Evolutionary conservation across 352 stramenopile species (phyloP).

Genomic region (Elongisporangium senticosum): DNA sequence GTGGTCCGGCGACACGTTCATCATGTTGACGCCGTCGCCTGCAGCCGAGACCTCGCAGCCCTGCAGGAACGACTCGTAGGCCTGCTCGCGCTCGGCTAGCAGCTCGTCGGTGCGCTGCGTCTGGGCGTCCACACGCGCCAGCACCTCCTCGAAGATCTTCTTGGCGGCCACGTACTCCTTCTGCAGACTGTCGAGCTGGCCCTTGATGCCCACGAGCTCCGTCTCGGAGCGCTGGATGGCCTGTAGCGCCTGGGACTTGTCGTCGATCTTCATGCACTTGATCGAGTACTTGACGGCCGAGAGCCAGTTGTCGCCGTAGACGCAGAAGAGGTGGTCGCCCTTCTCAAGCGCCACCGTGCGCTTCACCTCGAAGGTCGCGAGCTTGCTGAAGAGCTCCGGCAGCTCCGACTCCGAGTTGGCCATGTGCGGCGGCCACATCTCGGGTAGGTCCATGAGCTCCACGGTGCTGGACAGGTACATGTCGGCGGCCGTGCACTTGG

Average conservation of each 20-base stretch:
- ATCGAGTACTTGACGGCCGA: constrained; percentile 86
- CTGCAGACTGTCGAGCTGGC: constrained; percentile 68
- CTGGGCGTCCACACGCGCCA: constrained; percentile 54
- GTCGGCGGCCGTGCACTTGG: constrained; percentile 77
- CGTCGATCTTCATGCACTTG: constrained; percentile 78
- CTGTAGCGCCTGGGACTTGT: constrained; percentile 37
- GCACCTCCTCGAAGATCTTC: constrained; percentile 76
- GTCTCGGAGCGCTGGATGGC: constrained; percentile 71
- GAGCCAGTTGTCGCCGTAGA: constrained; percentile 89
- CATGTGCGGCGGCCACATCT: constrained; percentile 64
- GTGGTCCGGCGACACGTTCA: not conserved
- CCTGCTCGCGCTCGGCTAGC: constrained; percentile 51
- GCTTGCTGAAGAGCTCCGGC: constrained; percentile 79
- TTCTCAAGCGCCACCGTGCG: constrained; percentile 72
- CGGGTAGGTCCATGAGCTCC: constrained; percentile 84
- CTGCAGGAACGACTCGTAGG: constrained; percentile 72
- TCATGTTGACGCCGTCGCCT: constrained; percentile 7
- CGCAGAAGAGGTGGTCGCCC: constrained; percentile 79
- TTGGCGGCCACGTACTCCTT: constrained; percentile 77
- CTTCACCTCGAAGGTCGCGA: constrained; percentile 80
- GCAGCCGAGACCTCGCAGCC: constrained; percentile 38
- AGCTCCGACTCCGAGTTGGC: constrained; percentile 55
- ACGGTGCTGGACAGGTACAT: constrained; percentile 84
- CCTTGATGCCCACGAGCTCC: constrained; percentile 70
- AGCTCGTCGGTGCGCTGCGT: constrained; percentile 75